Evolutionary conservation across 208 protist genomes (phyloP), one percentile per base, ranked within the genome.

Genomic region (Acanthamoeba culbertsoni): DNA sequence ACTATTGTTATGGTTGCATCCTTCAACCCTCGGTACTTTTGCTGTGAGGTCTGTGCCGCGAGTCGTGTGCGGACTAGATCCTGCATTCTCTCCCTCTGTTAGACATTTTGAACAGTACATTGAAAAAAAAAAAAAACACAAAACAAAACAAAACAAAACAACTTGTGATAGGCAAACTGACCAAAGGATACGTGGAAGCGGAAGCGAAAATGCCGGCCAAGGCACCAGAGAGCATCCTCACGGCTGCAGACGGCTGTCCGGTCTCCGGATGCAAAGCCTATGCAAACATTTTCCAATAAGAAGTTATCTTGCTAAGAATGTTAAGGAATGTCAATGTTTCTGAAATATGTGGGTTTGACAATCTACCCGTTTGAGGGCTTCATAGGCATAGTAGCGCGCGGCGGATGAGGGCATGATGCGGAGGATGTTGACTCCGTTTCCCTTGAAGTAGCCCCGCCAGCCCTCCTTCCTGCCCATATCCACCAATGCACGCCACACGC

Each of bases 321-420:
- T 42, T 26, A 33, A 0, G 51, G 26, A 57, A 57, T 12, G 51
- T 23, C 18, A 57, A 23, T 14, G 55, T 26, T 26, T 4, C 51
- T 1, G 14, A 57, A 23, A 4, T 57, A 23, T 8, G 35, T 7
- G n/a, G 35, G 14, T 16, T 2, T 12, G 35, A 12, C 2, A 12
- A 12, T 16, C n/a, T 82, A 88, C 79, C 28, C 37, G 42, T 35
- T 88, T 88, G 42, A 65, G 51, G 48, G 51, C 79, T 28, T 88
- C 79, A 31, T 65, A 88, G 31, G 79, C 51, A 33, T 88, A 88
- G 46, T 65, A 88, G 79, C 79, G 79, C n/a, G 51, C 79, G 79
- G 79, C 79, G 28, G 79, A 88, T 10, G 79, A 65, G 18, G 79
- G 79, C 79, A 88, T 43, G 79, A 88, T 88, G 79, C 79, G 79